These are phyloP conservation scores for Globisporangium radiosum DNA, from an alignment of 352 stramenopile species.

Conservation along the genomic window DNA sequence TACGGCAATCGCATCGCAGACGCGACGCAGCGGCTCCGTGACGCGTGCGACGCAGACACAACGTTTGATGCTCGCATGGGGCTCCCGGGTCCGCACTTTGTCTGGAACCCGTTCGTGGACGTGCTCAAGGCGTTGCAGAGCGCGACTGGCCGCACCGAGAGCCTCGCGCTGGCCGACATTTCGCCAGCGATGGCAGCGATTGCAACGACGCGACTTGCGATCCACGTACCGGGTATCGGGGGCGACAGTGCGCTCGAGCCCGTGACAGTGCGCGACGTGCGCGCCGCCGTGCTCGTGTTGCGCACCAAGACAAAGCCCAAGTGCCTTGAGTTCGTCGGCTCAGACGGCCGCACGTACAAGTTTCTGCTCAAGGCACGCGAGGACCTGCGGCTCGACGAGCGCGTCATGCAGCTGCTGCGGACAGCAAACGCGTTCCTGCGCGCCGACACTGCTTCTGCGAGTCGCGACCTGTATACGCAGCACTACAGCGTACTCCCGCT, in stretches of 20 bases:
- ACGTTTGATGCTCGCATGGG: conserved; percentile 2
- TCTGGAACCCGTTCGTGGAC: conserved; percentile 73
- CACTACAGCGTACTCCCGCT: conserved; percentile 80
- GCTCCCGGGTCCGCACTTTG: conserved; percentile 14
- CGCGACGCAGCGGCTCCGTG: conserved; percentile 36
- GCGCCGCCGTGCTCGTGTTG: conserved; percentile 42
- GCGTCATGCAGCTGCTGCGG: conserved; percentile 86
- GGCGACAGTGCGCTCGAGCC: conserved; percentile 13
- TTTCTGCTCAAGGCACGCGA: conserved; percentile 86
- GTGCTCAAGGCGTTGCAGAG: conserved; percentile 56
- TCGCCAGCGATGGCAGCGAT: conserved; percentile 52
- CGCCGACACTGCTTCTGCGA: conserved; percentile 30
- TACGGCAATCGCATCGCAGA: conserved; percentile 47
- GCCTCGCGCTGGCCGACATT: conserved; percentile 60
- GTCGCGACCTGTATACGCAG: conserved; percentile 40
- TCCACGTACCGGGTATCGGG: conserved; percentile 48
- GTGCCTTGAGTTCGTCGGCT: conserved; percentile 68
- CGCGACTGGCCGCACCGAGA: conserved; percentile 34
- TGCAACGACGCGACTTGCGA: conserved; percentile 26
- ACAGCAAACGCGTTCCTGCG: conserved; percentile 69
- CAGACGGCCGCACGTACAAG: conserved; percentile 59
- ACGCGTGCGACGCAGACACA: conserved; percentile 29
- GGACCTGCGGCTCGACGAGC: conserved; percentile 85
- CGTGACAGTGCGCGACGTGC: conserved; percentile 32
- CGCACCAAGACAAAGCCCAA: conserved; percentile 87